Evolutionary conservation across 2,329 filamentous ascomycete genomes (phyloP), one percentile per base, ranked within the genome.

Genomic region (Byssochlamys sp.): DNA sequence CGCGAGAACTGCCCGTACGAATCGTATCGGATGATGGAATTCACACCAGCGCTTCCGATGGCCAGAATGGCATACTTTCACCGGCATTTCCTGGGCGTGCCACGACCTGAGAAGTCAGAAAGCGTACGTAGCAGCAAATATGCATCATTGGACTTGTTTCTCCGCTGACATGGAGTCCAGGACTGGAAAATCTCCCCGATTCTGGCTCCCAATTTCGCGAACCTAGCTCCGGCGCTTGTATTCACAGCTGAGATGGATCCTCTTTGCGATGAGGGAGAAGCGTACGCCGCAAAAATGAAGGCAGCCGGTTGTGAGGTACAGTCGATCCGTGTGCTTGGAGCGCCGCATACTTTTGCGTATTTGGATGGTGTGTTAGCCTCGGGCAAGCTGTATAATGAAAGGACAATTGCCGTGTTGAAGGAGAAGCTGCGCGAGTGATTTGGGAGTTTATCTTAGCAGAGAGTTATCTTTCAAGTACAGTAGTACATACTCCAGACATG

Each of bases 181-280:
- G 70, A 75, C 58, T 75, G 73, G 73, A 74, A 71, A 55, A 73
- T 75, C 50, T 75, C 73, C 3, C 73, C 73, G 2, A 74, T 76
- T n/a, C 60, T 70, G 14, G 68, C 73, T 3, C 64, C 69, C 2
- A 67, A 67, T 53, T 73, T 75, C 45, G 54, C 62, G 10, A 63
- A 67, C 51, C 58, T 76, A 31, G 73, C 74, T 10, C 72, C 73
- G 3, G 73, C 74, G 2, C 59, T 75, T 52, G 65, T 75, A 19
- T 67, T 69, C 55, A 75, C 71, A 1, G 73, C 73, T 9, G 73
- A 75, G 60, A 68, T 76, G 64, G 73, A 76, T 60, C 68, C 72
- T 53, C 64, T 75, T n/a, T 69, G 73, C 14, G 73, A 75, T 50
- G 73, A 76, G 63, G 74, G 70, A 14, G 73, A 73, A 58, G 66